These are phyloP conservation scores for Daldinia vernicosa DNA, from an alignment of 495 filamentous ascomycete genomes.

Conservation along the genomic window DNA sequence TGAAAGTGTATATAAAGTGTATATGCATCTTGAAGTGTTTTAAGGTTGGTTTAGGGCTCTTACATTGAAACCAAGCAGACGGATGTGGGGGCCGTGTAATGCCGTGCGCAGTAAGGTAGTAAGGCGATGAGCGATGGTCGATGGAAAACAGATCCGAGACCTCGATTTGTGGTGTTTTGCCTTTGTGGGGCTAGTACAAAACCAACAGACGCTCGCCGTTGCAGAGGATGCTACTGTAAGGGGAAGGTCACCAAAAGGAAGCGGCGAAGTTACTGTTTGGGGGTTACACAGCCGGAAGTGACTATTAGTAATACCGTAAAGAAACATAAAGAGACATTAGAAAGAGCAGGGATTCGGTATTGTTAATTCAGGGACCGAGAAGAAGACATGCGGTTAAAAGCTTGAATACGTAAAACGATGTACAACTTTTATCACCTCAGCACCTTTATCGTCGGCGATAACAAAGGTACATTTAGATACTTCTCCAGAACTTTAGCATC, in stretches of 20 bases:
- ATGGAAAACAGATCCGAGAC: conserved; percentile 28
- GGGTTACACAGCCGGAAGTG: conserved; percentile 37
- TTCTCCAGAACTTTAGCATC: neutral
- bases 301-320: conserved; percentile 26
- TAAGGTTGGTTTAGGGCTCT: conserved; percentile 10
- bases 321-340: conserved; percentile 8
- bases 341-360: conserved; percentile 8
- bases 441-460: conserved; percentile 1
- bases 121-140: neutral
- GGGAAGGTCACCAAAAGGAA: conserved; percentile 38
- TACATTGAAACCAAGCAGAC: neutral
- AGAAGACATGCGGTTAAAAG: conserved; percentile 13
- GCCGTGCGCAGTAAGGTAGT: neutral
- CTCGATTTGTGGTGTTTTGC: conserved; percentile 41
- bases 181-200: conserved; percentile 18
- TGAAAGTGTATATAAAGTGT: too few species aligned
- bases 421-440: conserved; percentile 3
- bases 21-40: conserved; percentile 1
- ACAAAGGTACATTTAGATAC: conserved; percentile 14
- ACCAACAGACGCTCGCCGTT: neutral
- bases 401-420: conserved; percentile 11
- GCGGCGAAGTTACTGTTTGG: conserved; percentile 40
- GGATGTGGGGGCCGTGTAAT: conserved; percentile 6
- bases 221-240: conserved; percentile 25
- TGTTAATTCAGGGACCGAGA: conserved; percentile 31